Percentiles rank a stretch among this genome's conserved stretches.
Conservation (phyloP, 768 basidiomycete genomes). For the Pisolithus microcarpus region DNA sequence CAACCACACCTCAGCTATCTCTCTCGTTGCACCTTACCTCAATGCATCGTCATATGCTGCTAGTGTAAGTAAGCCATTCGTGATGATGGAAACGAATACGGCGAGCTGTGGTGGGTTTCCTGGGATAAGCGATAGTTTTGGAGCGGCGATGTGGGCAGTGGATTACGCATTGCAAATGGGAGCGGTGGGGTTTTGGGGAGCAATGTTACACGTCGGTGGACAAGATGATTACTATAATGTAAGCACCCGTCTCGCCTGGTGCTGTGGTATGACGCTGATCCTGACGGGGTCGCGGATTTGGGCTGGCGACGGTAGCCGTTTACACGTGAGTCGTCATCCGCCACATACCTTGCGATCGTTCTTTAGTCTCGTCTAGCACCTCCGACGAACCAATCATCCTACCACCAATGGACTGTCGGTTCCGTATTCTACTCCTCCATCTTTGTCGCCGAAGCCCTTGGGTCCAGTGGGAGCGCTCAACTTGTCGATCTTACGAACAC, state of each 20-base stretch:
- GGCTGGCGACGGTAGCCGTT: slow-evolving; percentile 32
- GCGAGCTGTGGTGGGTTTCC: slow-evolving; percentile 51
- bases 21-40: slow-evolving; percentile 32
- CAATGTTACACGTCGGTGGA: slow-evolving; percentile 42
- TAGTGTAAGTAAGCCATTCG: slow-evolving; percentile 30
- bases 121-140: slow-evolving; percentile 45
- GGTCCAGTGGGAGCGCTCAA: slow-evolving; percentile 27
- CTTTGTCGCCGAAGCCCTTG: slow-evolving; percentile 32
- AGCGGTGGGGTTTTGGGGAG: slow-evolving; percentile 38
- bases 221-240: slow-evolving; percentile 49
- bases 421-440: slow-evolving; percentile 36
- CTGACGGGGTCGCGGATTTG: not conserved
- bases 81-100: slow-evolving; percentile 51
- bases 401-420: slow-evolving; percentile 34
- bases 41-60: slow-evolving; percentile 28
- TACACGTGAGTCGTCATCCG: slow-evolving; percentile 28
- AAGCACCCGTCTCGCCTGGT: slow-evolving; percentile 12
- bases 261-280: not conserved
- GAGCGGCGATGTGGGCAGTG: slow-evolving; percentile 43
- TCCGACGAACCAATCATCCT: slow-evolving; percentile 33
- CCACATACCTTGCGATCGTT: not conserved
- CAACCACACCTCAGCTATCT: slow-evolving; percentile 33
- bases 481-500: slow-evolving; percentile 30
- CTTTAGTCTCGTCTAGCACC: slow-evolving; percentile 24
- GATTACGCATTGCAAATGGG: slow-evolving; percentile 47